phyloP scores from a whole-genome alignment of 2,329 filamentous ascomycete genomes.

The Shiraia sp. region DNA sequence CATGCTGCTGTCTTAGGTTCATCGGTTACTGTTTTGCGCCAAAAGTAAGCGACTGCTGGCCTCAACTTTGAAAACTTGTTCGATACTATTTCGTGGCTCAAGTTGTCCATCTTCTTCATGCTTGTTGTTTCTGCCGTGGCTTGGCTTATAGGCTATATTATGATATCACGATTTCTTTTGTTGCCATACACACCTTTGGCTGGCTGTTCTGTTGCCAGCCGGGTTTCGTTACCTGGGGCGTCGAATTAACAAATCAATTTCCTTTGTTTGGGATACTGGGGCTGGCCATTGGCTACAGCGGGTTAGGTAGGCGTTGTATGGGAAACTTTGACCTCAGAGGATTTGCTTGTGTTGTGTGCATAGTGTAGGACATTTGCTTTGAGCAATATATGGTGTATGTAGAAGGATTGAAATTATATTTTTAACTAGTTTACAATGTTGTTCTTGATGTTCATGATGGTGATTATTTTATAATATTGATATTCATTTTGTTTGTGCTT shows the following conservation, averaged over 20 bases:
- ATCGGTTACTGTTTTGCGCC: slow-evolving; percentile 4
- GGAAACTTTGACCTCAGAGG: slow-evolving; percentile 4
- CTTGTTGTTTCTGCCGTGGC: slow-evolving; percentile 32
- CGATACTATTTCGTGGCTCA: neutral
- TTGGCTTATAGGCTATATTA: slow-evolving; percentile 1
- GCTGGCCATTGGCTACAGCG: slow-evolving; percentile 12
- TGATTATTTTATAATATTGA: slow-evolving; percentile 1
- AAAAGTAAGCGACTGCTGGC: neutral
- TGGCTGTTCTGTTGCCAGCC: slow-evolving; percentile 4
- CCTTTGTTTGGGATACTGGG: slow-evolving; percentile 9
- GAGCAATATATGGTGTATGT: no score
- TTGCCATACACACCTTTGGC: slow-evolving; percentile 19
- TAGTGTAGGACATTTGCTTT: neutral
- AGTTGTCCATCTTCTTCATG: slow-evolving; percentile 8
- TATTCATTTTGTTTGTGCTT: no score
- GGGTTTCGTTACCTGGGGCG: slow-evolving; percentile 5
- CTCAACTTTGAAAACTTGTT: no score
- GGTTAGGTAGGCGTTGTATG: slow-evolving; percentile 6
- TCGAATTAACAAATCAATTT: neutral
- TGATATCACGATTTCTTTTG: slow-evolving; percentile 33
- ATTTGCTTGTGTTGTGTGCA: neutral
- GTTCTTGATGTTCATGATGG: neutral
- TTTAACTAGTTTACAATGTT: neutral
- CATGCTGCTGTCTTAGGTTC: slow-evolving; percentile 4
- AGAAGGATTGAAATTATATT: neutral